A percentile compares a stretch with the other conserved stretches of the same genome.
Evolutionary conservation across 2,329 filamentous ascomycete species (phyloP).

Genomic region (Xylariaceae sp.): DNA sequence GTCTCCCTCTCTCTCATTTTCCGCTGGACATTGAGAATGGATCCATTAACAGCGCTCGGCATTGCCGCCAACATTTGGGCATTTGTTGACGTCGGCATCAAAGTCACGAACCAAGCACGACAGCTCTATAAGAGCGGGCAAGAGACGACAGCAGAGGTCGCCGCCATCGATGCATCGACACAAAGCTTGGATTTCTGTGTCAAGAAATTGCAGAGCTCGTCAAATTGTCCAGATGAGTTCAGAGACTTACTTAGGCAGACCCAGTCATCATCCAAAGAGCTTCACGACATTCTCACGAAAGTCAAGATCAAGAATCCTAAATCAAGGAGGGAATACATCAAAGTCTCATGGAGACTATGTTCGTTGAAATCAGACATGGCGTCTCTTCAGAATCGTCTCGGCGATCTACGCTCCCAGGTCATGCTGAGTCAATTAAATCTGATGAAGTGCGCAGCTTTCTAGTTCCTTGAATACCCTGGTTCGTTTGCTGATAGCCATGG

Average conservation of each 20-base stretch:
- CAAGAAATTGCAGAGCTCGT: background rate
- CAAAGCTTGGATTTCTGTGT: background rate
- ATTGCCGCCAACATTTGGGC: background rate
- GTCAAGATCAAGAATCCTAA: background rate
- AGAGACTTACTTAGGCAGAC: background rate
- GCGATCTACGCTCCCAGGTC: background rate
- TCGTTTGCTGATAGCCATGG: background rate
- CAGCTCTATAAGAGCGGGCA: background rate
- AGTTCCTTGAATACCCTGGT: background rate
- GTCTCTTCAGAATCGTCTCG: background rate
- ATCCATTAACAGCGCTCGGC: background rate
- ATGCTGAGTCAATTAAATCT: background rate
- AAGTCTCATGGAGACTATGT: background rate
- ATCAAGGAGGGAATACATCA: background rate
- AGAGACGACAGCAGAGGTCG: background rate
- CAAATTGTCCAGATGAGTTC: background rate
- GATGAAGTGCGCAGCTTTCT: background rate
- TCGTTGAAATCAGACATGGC: background rate
- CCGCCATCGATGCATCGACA: background rate
- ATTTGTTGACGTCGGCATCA: background rate
- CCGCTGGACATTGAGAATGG: background rate
- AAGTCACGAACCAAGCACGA: background rate
- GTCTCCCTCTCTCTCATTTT: too few species aligned
- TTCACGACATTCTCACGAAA: background rate
- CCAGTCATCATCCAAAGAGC: background rate